Conservation (phyloP, 805 yeast species). For the Lipomyces chichibuensis region DNA sequence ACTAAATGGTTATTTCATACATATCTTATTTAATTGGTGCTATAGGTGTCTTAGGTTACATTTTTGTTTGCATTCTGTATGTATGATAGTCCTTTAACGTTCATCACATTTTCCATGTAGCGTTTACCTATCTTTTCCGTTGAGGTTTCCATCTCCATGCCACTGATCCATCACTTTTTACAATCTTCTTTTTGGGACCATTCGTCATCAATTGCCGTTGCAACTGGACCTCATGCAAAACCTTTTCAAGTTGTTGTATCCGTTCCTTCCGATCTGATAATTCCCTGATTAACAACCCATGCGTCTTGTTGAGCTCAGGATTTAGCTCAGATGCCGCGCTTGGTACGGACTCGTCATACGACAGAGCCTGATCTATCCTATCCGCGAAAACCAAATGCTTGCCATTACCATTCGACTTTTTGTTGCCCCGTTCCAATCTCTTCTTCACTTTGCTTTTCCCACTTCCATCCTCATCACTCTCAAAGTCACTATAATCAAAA, state of each 20-base stretch:
- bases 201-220: slow-evolving; percentile 89
- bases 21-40: neutral
- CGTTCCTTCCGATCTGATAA: slow-evolving; percentile 39
- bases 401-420: neutral
- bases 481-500: slow-evolving; percentile 52
- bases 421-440: neutral
- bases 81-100: neutral
- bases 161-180: slow-evolving; percentile 65
- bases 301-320: slow-evolving; percentile 38
- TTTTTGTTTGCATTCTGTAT: neutral
- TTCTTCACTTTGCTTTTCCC: slow-evolving; percentile 53
- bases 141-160: slow-evolving; percentile 81
- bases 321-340: neutral
- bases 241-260: slow-evolving; percentile 56
- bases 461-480: slow-evolving; percentile 17
- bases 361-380: slow-evolving; percentile 54
- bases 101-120: neutral
- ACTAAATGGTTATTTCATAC: neutral
- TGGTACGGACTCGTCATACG: slow-evolving; percentile 43
- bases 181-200: slow-evolving; percentile 80
- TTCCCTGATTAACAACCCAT: slow-evolving; percentile 11
- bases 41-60: slow-evolving; percentile 13
- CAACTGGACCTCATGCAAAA: slow-evolving; percentile 71
- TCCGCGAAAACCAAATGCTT: slow-evolving; percentile 88
- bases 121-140: slow-evolving; percentile 42